Base-by-base conservation (phyloP, 192 early-diverging fungal species). In the Lunasporangiospora selenospora region DNA sequence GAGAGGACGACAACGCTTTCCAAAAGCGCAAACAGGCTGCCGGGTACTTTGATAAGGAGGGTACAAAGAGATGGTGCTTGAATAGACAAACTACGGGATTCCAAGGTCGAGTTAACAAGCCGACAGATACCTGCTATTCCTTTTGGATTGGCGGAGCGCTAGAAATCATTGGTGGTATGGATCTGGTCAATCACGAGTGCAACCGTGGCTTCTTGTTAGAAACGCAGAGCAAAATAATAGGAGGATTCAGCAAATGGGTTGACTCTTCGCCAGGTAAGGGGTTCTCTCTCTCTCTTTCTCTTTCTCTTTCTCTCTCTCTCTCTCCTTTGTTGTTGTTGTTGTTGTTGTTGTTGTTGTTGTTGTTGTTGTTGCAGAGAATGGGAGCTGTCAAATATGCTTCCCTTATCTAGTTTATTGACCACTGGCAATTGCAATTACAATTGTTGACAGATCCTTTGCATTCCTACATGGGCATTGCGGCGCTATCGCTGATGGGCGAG, bases 91-190 rank as follows among this genome's bases (percentile, higher is more conserved):
- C 65, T 34, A 79, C 70, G 24, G 98, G 98, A 6, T 99, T 96
- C 79, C 90, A 95, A 62, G 98, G 98, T 4, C 75, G 98, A 36
- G 75, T 81, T 10, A 92, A 93, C 65, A 99, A 99, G 73, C 73
- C 79, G 3, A 77, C 87, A 21, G 98, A 99, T 64, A 93, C 92
- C 12, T 99, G 98, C 75, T 99, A 99, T 76, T 90, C 93, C 9
- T 99, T 97, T 77, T 99, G 98, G 98, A 82, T 98, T 19, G 98
- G 98, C 8, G 95, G 85, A 0, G 67, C 87, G 10, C 58, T 99
- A 18, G 67, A 89, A 78, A 87, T 89, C 23, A 65, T 95, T 9
- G 84, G 73, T 5, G 80, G 75, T 19, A 84, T 84, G 62, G 62
- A 87, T 21, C 75, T 89, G 12, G 76, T 91, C 13, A 81, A 93